A percentile compares a stretch with the other conserved stretches of the same genome.
Conservation (phyloP, 306 rosid species). For the Albizia julibrissin region DNA sequence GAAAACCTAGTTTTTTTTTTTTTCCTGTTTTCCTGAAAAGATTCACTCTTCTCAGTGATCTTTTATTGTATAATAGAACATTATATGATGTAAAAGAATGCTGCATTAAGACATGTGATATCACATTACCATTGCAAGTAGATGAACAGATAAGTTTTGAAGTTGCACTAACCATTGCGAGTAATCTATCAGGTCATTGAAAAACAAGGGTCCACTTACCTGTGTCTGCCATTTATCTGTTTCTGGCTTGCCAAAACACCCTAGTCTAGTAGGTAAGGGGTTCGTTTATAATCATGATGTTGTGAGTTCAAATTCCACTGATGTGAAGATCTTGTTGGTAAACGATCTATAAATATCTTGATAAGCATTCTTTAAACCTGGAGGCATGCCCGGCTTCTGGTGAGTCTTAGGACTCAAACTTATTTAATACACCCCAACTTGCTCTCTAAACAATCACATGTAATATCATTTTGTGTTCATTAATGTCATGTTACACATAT, state of each 20-base stretch:
- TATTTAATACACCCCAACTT: too few relatives aligned
- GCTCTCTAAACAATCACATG: background rate
- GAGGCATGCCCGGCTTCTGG: too few relatives aligned
- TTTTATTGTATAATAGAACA: constrained; percentile 34
- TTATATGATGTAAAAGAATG: constrained; percentile 34
- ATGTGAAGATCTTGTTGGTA: too few relatives aligned
- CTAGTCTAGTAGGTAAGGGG: too few relatives aligned
- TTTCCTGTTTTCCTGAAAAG: background rate
- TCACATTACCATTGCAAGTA: constrained; percentile 2
- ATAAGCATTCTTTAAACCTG: too few relatives aligned
- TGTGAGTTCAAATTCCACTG: too few relatives aligned
- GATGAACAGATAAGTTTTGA: background rate
- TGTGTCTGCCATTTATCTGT: constrained; percentile 8
- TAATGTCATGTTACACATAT: background rate
- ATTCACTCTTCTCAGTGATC: background rate
- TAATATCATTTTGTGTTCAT: background rate
- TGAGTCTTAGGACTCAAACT: too few relatives aligned
- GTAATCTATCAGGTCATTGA: background rate
- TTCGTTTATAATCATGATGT: too few relatives aligned
- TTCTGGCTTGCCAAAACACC: background rate
- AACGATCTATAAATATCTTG: too few relatives aligned
- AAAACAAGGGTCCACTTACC: background rate
- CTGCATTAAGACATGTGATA: background rate
- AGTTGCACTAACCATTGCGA: background rate
- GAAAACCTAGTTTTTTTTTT: constrained; percentile 42